Base-by-base conservation (phyloP, 148 eudicot genomes). In the Rhododendron kiyosumense region DNA sequence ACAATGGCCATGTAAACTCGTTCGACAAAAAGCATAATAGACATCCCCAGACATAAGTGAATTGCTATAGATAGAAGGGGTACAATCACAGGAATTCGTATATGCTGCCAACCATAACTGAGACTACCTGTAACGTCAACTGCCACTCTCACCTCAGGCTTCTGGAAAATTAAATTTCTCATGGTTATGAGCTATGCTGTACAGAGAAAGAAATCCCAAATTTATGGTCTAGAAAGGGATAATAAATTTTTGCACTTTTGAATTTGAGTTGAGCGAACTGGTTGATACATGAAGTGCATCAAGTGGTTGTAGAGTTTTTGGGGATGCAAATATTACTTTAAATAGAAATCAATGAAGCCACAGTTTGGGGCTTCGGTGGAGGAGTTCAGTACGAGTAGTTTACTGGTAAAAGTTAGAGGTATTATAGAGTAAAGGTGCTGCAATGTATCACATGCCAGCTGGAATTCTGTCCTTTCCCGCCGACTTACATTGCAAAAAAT, bases 1-100 rank as follows among this genome's bases (percentile, higher is more conserved):
- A 92, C 91, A 69, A 88, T 61, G 14, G 90, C 89, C 94, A 92
- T 92, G 85, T 91, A 92, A n/a, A 92, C 86, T 14, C 92, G 84
- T 79, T 92, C 92, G 32, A 86, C 24, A 51, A 92, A 92, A 77
- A 90, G 87, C 94, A 92, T 92, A 22, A 91, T 49, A 3, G 94
- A 92, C 94, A 92, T 92, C 24, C 76, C 84, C 74, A 85, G 63
- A 84, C 92, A 92, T 45, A 92, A 9, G 78, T 88, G 88, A 63
- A 92, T 79, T 13, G 92, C 91, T 67, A 89, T 0, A 3, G 73
- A 48, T 7, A 92, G 81, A 32, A 88, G 52, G 51, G 91, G 92
- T 28, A 76, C 91, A 43, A 90, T 43, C 15, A 90, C 49, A 32
- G 91, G 87, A 38, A 83, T 89, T 78, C 91, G 79, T 22, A 90